Evolutionary conservation across 164 flowering plant species (phyloP).

Genomic region (Nymphaea thermarum): DNA sequence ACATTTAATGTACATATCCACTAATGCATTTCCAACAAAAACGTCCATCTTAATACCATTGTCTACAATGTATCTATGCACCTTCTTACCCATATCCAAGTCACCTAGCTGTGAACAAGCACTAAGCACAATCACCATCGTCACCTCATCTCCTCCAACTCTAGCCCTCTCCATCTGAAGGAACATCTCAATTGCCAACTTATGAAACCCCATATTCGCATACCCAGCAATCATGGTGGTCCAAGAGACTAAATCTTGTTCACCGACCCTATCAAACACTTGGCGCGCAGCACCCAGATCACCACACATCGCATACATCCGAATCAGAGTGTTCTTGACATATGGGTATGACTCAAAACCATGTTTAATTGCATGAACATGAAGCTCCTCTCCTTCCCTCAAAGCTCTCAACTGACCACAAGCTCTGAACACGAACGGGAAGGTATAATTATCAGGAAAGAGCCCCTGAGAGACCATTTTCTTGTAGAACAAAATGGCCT

Average conservation of each 20-base stretch:
- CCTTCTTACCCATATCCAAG: conserved; percentile 7
- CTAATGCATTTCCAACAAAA: conserved; percentile 12
- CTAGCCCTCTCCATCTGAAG: conserved; percentile 4
- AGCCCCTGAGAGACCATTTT: conserved; percentile 6
- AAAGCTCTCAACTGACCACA: conserved; percentile 5
- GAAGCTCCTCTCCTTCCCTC: conserved; percentile 7
- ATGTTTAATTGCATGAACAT: conserved; percentile 10
- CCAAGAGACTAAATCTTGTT: conserved; percentile 10
- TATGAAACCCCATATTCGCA: conserved; percentile 5
- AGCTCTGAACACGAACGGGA: conserved; percentile 12
- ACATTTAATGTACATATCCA: conserved; percentile 15
- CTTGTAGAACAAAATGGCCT: conserved; percentile 4
- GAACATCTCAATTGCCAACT: conserved; percentile 8
- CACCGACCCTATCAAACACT: conserved; percentile 4
- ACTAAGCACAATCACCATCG: conserved; percentile 8
- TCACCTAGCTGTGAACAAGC: conserved; percentile 10
- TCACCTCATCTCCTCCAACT: conserved; percentile 11
- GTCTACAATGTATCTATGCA: conserved; percentile 8
- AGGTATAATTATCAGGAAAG: conserved; percentile 10
- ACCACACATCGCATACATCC: conserved; percentile 11
- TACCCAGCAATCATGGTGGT: conserved; percentile 13
- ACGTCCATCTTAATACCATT: conserved; percentile 8
- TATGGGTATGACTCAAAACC: conserved; percentile 8
- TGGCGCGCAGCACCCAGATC: conserved; percentile 2
- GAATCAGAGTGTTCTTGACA: conserved; percentile 10